A percentile compares a stretch with the other conserved stretches of the same genome.
phyloP scores from a whole-genome alignment of 768 basidiomycete species.

The Auricularia auricula-judae region DNA sequence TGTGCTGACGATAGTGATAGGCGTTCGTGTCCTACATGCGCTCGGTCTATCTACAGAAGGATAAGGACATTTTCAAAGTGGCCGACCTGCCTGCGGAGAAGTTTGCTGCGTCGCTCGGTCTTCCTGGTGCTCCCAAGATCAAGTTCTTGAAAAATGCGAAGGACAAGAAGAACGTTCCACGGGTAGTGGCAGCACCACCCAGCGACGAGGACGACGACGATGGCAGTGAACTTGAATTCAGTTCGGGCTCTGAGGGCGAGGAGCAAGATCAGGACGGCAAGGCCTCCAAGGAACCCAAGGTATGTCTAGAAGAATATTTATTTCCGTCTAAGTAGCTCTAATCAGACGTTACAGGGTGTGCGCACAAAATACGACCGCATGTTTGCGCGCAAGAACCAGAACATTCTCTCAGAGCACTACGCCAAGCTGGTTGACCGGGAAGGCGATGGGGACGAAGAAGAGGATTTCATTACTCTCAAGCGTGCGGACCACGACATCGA shows the following conservation, averaged over 20 bases:
- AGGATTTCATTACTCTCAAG: constrained; percentile 91
- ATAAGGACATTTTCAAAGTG: constrained; percentile 87
- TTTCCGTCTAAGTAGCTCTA: too few species aligned
- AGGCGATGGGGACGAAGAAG: constrained; percentile 34
- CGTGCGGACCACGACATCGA: constrained; percentile 75
- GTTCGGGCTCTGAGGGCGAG: constrained; percentile 16
- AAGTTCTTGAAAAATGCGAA: constrained; percentile 70
- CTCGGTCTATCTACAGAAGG: constrained; percentile 84
- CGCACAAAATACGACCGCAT: constrained; percentile 96
- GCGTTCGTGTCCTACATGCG: constrained; percentile 94
- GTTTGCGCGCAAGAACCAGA: constrained; percentile 95
- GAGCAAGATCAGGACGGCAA: constrained; percentile 9
- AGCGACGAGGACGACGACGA: constrained; percentile 14
- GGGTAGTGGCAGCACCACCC: constrained; percentile 24
- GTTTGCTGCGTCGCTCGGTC: constrained; percentile 81
- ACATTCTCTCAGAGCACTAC: constrained; percentile 84
- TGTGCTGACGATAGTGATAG: constrained; percentile 27
- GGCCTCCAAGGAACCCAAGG: constrained; percentile 23
- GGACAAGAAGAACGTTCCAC: constrained; percentile 63
- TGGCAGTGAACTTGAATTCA: constrained; percentile 18
- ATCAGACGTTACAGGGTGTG: constrained; percentile 23
- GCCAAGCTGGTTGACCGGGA: constrained; percentile 72
- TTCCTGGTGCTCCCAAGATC: constrained; percentile 93
- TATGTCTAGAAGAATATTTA: background rate
- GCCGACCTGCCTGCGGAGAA: constrained; percentile 69